Conservation (phyloP, 2,329 filamentous ascomycete genomes). For the Cordyceps pruinosa region DNA sequence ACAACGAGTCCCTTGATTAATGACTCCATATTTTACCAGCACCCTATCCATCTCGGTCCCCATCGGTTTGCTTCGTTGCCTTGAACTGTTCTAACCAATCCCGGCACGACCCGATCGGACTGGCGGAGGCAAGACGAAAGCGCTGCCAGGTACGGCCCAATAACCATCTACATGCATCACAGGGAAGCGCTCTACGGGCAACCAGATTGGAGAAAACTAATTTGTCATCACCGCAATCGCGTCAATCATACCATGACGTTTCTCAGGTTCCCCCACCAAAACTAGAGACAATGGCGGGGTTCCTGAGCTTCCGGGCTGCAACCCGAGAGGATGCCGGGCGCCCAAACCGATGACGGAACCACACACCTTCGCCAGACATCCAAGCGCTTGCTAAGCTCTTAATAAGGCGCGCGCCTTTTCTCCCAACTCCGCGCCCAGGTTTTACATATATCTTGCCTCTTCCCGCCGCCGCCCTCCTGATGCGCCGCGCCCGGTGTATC, state of each 20-base stretch:
- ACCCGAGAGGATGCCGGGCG: background rate
- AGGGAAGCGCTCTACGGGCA: too few relatives aligned
- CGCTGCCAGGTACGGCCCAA: background rate
- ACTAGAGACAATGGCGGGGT: background rate
- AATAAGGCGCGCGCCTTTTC: background rate
- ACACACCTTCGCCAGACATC: background rate
- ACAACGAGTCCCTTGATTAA: too few relatives aligned
- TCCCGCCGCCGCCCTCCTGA: background rate
- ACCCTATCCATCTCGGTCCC: too few relatives aligned
- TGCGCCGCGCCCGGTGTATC: background rate
- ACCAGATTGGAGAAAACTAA: background rate
- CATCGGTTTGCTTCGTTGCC: too few relatives aligned
- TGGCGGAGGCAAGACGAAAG: background rate
- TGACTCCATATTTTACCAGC: too few relatives aligned
- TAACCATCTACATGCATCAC: too few relatives aligned
- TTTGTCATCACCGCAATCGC: background rate
- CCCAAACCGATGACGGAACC: background rate
- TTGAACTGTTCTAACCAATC: background rate
- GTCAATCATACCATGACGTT: background rate
- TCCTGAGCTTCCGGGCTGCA: background rate
- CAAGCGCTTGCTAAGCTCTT: constrained; percentile 5
- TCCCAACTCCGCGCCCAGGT: background rate
- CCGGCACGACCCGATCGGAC: background rate
- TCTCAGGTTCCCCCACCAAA: background rate
- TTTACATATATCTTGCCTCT: background rate